Base-by-base conservation (phyloP, 306 rosid genomes). In the Astragalus glycyphyllos region DNA sequence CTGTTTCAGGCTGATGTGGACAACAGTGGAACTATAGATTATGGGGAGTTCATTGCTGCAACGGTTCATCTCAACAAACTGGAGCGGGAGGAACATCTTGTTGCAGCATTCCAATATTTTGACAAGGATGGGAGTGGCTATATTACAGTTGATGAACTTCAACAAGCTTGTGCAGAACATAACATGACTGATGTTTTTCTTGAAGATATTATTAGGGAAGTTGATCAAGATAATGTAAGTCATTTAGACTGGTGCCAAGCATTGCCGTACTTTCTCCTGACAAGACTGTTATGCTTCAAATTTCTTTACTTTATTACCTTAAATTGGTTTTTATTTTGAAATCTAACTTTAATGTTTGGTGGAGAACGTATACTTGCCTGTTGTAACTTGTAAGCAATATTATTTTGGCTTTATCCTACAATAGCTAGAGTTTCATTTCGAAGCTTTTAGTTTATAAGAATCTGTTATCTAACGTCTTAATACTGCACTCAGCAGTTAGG, bases 1-100 rank as follows among this genome's bases (percentile, higher is more conserved):
- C 79, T 73, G 35, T 85, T 74, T 69, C 89, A 92, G 98, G 98
- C 98, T 82, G 98, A 92, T 77, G 92, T 92, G 71, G 98, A 92
- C 83, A 92, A 88, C 68, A 92, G 96, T 77, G 98, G 98, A 58
- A 92, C 98, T 29, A 92, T 92, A 68, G 98, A 92, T 81, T 92
- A 92, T 68, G 98, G 98, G 61, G 98, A 92, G 73, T 92, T 92
- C 76, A 86, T 92, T 71, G 98, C 98, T 58, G 98, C 98, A 40
- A 92, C 98, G 41, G 89, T 92, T 77, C 98, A 92, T 84, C 98
- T 92, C 68, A 92, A 92, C 89, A 92, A 92, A 81, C 87, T 92
- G 63, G 98, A 92, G 65, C 98, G 98, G 2, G 98, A 92, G 84
- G 98, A 92, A 61, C 98, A 92, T 80, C 92, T 92, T 32, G 42